phyloP scores from a whole-genome alignment of 163 green algal species.

The Chlamydomonas reinhardtii region DNA sequence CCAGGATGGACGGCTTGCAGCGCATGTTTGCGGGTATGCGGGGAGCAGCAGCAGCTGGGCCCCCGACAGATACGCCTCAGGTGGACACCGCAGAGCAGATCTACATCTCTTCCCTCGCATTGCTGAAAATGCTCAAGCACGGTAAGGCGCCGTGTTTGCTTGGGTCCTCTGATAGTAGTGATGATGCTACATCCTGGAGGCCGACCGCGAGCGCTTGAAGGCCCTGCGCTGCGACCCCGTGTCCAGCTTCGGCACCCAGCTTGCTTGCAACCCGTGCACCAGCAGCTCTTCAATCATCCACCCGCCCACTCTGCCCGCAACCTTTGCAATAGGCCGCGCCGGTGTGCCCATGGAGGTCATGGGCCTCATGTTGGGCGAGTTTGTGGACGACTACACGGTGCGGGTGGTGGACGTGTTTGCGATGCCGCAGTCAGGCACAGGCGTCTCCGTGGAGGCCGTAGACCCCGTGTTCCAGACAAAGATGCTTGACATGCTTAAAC shows the following conservation, averaged over 20 bases:
- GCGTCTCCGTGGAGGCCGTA: conserved; percentile 98
- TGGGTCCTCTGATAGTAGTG: neutral
- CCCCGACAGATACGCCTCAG: conserved; percentile 76
- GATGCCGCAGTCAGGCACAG: conserved; percentile 98
- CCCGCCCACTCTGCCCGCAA: no score
- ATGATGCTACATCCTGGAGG: neutral
- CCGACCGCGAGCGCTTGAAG: no score
- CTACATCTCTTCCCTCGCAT: conserved; percentile 96
- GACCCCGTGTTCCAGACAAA: conserved; percentile 99
- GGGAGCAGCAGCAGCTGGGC: conserved; percentile 53
- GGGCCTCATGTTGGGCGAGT: conserved; percentile 99
- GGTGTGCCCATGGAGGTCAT: conserved; percentile 99
- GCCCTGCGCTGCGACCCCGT: no score
- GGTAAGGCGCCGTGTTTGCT: conserved; percentile 62
- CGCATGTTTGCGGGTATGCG: conserved; percentile 68
- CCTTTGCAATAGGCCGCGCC: conserved; percentile 81
- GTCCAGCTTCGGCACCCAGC: no score
- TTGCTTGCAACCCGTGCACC: no score
- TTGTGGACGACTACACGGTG: conserved; percentile 99
- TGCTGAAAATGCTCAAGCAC: conserved; percentile 99
- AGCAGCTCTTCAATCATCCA: no score
- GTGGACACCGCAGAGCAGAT: conserved; percentile 94
- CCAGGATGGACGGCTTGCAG: conserved; percentile 71
- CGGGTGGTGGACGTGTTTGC: conserved; percentile 99
- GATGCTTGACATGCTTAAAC: conserved; percentile 99